phyloP scores from a whole-genome alignment of 225 moss, liverwort and hornwort genomes.

The Sphagnum tenellum region DNA sequence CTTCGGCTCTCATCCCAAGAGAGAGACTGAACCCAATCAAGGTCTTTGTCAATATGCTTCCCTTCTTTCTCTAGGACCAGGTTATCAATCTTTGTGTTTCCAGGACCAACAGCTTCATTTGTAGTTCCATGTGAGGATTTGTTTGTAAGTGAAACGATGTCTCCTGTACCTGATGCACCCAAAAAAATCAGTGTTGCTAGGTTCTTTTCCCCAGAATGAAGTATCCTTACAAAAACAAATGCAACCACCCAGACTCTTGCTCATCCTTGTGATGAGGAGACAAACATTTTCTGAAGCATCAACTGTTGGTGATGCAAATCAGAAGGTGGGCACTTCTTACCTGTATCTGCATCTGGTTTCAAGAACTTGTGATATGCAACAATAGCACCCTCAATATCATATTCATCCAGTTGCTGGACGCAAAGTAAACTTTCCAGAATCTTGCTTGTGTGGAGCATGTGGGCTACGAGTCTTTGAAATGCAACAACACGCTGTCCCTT shows the following conservation, averaged over 20 bases:
- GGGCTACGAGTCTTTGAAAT: slow-evolving; percentile 58
- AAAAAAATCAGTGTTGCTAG: not conserved
- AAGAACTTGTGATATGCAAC: slow-evolving; percentile 45
- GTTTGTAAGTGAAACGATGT: slow-evolving; percentile 2
- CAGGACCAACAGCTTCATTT: slow-evolving; percentile 5
- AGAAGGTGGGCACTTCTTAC: no score
- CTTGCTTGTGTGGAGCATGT: slow-evolving; percentile 40
- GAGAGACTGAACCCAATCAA: slow-evolving; percentile 31
- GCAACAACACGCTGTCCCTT: slow-evolving; percentile 35
- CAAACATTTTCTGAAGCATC: no score
- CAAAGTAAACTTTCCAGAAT: slow-evolving; percentile 39
- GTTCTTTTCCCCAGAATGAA: no score
- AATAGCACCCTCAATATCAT: slow-evolving; percentile 74
- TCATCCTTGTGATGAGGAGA: no score
- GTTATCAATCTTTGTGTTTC: slow-evolving; percentile 20
- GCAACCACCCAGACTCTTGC: no score
- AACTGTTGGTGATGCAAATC: no score
- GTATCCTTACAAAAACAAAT: no score
- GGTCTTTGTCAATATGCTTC: slow-evolving; percentile 20
- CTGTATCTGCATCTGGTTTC: slow-evolving; percentile 13
- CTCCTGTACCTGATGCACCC: slow-evolving; percentile 3
- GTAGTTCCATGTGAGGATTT: slow-evolving; percentile 6
- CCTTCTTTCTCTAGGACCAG: slow-evolving; percentile 28
- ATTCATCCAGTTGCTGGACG: slow-evolving; percentile 63
- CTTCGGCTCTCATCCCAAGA: slow-evolving; percentile 48